Conservation (phyloP, 352 stramenopile species). For the Phytophthora fragariae region DNA sequence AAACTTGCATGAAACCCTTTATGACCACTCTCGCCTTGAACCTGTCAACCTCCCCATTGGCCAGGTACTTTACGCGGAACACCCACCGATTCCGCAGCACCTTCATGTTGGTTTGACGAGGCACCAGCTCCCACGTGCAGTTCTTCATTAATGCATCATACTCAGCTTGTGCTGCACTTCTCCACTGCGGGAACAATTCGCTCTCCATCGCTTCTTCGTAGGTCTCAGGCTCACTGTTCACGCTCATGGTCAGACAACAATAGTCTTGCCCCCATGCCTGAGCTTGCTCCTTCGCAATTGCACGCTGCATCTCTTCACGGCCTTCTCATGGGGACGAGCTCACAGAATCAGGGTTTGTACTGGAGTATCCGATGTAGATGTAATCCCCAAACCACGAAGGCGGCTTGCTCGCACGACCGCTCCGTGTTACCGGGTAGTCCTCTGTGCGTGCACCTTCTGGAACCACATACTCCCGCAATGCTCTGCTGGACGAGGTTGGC, state of each 20-base stretch:
- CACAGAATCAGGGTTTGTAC: neutral
- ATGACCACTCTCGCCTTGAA: conserved; percentile 14
- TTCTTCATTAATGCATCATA: conserved; percentile 7
- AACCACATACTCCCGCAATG: conserved; percentile 8
- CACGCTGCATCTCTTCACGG: conserved; percentile 8
- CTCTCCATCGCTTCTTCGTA: neutral
- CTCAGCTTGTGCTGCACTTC: neutral
- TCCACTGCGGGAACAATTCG: neutral
- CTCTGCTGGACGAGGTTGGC: conserved; percentile 2
- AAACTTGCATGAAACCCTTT: conserved; percentile 13
- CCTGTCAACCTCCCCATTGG: conserved; percentile 3
- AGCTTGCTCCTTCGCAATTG: neutral
- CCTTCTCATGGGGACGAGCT: neutral
- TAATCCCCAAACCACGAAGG: conserved; percentile 14
- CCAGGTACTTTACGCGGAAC: conserved; percentile 8
- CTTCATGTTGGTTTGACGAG: neutral
- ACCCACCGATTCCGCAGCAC: conserved; percentile 11
- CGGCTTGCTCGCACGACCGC: conserved; percentile 9
- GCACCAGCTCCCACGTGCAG: neutral
- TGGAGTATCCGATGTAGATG: conserved; percentile 8
- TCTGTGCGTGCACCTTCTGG: neutral
- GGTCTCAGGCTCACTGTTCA: neutral
- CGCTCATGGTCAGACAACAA: conserved; percentile 10
- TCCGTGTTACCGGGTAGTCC: conserved; percentile 13
- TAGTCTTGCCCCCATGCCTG: conserved; percentile 10